A percentile compares a stretch with the other conserved stretches of the same genome.
Conservation (phyloP, 78 protist species). For the Protostelium mycophagum region DNA sequence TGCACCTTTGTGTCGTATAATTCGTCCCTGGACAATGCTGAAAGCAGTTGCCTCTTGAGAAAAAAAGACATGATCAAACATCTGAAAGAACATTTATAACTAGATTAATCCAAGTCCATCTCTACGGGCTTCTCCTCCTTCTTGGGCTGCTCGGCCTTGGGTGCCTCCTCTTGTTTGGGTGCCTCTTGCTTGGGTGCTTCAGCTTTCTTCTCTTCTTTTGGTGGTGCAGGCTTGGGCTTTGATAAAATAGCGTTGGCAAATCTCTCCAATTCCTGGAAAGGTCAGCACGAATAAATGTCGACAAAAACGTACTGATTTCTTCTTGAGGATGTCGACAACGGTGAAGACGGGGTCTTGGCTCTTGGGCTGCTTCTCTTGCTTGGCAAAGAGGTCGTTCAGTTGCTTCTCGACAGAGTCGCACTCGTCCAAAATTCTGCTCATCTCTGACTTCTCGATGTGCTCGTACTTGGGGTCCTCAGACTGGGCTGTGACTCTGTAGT, state of each 20-base stretch:
- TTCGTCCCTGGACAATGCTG: no score
- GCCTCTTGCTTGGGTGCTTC: slow-evolving; percentile 4
- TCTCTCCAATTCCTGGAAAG: slow-evolving; percentile 1
- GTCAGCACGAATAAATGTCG: no score
- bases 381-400: slow-evolving; percentile 18
- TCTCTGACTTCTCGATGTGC: slow-evolving; percentile 44
- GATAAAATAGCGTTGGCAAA: slow-evolving; percentile 31
- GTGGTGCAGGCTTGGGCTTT: slow-evolving; percentile 45
- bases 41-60: no score
- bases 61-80: no score
- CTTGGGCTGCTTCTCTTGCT: slow-evolving; percentile 32
- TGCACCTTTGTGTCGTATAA: no score
- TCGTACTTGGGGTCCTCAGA: slow-evolving; percentile 36
- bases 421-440: slow-evolving; percentile 27
- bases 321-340: slow-evolving; percentile 23
- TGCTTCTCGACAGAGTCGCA: slow-evolving; percentile 20
- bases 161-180: neutral
- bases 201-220: slow-evolving; percentile 3
- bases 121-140: slow-evolving; percentile 16
- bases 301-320: neutral
- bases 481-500: slow-evolving; percentile 17
- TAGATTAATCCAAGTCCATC: slow-evolving; percentile 29
- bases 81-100: no score
- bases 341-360: slow-evolving; percentile 19
- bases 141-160: neutral